Evolutionary conservation across 1,284 basidiomycete species (phyloP), one percentile per base, ranked within the genome.

Genomic region (Tilletia setariae): DNA sequence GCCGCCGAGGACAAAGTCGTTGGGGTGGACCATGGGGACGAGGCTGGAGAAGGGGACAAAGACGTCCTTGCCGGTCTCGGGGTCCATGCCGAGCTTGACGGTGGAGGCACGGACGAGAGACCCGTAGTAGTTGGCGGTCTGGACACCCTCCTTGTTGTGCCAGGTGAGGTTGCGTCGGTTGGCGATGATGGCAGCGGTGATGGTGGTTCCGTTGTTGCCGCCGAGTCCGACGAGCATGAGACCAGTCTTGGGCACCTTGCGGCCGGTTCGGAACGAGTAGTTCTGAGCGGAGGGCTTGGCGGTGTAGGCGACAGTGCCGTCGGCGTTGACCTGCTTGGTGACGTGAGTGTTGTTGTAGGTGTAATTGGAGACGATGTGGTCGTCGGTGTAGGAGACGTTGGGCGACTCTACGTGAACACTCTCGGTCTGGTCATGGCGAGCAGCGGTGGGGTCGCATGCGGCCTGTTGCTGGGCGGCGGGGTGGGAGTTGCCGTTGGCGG

Each of bases 21-120:
- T 95, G 74, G 95, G 95, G 86, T 98, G 94, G 67, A 97, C 94
- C 92, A 96, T 97, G 69, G 95, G 95, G 63, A 98, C 87, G 75
- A 98, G 89, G 80, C 96, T 94, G 53, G 90, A 91, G 83, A 98
- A 86, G 59, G 95, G 95, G 72, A 97, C 90, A 83, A 94, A 88
- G 74, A 98, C 89, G 81, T 98, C 94, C 86, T 94, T 93, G 81
- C 91, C 91, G 1, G 90, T 90, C 68, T 84, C 82, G 64, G 90
- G 88, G 80, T 98, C 93, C 66, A 87, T 87, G 66, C 96, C 95
- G 71, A 98, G 88, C 78, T 92, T 90, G 75, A 98, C 89, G 69
- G 95, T 98, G 67, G 94, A 97, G 16, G 94, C 94, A 73, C 94
- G 92, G 68, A 98, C 89, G 79, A 95, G 85, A 53, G 84, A 85